Conservation (phyloP, 495 filamentous ascomycete genomes). For the Aeminium ludgeri region DNA sequence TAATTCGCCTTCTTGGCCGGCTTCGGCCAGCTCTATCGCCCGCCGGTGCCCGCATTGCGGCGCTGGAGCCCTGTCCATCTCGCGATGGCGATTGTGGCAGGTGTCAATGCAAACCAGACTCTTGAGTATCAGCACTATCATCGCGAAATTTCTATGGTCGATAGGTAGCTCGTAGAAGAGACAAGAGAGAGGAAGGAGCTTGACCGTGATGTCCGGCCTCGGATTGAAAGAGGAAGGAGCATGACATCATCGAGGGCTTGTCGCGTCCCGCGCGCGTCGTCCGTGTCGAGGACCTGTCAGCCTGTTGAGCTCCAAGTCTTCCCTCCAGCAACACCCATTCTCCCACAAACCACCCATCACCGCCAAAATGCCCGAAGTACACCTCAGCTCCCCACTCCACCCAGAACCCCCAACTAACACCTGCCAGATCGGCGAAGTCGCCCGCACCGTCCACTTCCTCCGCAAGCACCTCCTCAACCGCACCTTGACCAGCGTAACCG, state of each 20-base stretch:
- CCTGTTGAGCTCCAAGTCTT: neutral
- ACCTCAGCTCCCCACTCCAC: neutral
- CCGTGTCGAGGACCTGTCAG: neutral
- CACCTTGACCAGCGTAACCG: constrained; percentile 51
- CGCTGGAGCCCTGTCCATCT: no score
- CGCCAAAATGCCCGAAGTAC: neutral
- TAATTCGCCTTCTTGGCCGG: no score
- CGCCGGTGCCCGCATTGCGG: no score
- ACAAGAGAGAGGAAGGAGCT: no score
- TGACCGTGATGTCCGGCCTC: no score
- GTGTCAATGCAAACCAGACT: no score
- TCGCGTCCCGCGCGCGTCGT: neutral
- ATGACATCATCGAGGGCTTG: neutral
- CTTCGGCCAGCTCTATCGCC: no score
- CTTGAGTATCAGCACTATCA: no score
- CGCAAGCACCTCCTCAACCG: constrained; percentile 67
- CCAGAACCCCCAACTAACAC: neutral
- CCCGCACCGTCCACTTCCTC: constrained; percentile 71
- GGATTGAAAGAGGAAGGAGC: no score
- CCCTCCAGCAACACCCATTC: neutral
- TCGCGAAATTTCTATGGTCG: no score
- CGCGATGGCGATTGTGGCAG: no score
- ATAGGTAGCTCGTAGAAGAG: no score
- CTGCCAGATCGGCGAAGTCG: constrained; percentile 36
- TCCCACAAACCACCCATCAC: neutral